phyloP scores from a whole-genome alignment of 768 basidiomycete species.

The Phylloporus sp. region DNA sequence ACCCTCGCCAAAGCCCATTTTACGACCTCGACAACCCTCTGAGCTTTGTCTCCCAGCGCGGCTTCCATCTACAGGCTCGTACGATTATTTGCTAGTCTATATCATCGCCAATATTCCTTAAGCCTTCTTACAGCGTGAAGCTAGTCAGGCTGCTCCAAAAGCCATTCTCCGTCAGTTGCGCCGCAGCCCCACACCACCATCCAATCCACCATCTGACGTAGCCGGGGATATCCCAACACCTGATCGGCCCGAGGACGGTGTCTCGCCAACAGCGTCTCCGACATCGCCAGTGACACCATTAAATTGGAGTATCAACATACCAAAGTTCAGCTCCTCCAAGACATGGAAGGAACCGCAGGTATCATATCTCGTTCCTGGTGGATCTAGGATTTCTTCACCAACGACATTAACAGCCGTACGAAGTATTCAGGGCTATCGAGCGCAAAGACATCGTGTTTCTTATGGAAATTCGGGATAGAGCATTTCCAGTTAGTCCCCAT shows the following conservation, averaged over 20 bases:
- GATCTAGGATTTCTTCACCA: background rate
- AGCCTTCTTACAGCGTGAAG: slow-evolving; percentile 76
- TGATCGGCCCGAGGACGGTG: slow-evolving; percentile 12
- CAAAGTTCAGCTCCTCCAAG: slow-evolving; percentile 10
- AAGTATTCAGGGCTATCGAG: slow-evolving; percentile 84
- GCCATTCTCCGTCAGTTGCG: slow-evolving; percentile 55
- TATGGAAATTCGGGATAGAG: slow-evolving; percentile 78
- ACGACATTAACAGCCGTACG: slow-evolving; percentile 40
- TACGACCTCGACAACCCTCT: slow-evolving; percentile 42
- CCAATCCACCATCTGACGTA: slow-evolving; percentile 22
- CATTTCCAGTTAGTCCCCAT: slow-evolving; percentile 61
- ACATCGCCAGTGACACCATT: slow-evolving; percentile 19
- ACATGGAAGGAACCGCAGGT: slow-evolving; percentile 57
- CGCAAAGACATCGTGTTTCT: slow-evolving; percentile 76
- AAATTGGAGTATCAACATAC: slow-evolving; percentile 13
- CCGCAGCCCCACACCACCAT: slow-evolving; percentile 40
- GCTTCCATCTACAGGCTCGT: slow-evolving; percentile 63
- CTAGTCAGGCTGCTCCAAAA: slow-evolving; percentile 51
- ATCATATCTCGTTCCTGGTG: slow-evolving; percentile 4
- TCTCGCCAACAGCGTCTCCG: slow-evolving; percentile 18
- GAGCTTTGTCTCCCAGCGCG: slow-evolving; percentile 63
- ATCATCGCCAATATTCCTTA: slow-evolving; percentile 25
- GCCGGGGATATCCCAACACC: slow-evolving; percentile 8
- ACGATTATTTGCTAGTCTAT: slow-evolving; percentile 1
- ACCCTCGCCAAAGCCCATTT: slow-evolving; percentile 15